phyloP scores from a whole-genome alignment of 805 yeast species.

The Ascoidea asiatica region DNA sequence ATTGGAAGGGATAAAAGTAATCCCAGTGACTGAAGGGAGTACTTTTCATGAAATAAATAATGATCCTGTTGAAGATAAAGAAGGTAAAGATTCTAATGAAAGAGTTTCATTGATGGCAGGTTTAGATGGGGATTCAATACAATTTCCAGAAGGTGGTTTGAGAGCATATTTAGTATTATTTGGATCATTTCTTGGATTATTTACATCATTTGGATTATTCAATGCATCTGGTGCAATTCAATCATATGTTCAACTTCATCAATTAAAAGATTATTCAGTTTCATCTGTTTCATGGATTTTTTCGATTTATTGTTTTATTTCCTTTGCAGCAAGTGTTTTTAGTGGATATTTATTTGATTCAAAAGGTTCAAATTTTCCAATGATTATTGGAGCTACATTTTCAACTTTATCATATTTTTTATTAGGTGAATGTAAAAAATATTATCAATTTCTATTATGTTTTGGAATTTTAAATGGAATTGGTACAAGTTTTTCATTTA shows the following conservation, averaged over 20 bases:
- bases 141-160: constrained; percentile 49
- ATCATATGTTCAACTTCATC: constrained; percentile 43
- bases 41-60: too few species aligned
- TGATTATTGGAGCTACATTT: constrained; percentile 29
- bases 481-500: constrained; percentile 46
- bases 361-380: constrained; percentile 36
- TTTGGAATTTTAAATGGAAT: constrained; percentile 43
- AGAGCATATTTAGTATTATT: constrained; percentile 41
- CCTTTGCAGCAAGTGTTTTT: constrained; percentile 38
- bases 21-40: too few species aligned
- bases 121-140: constrained; percentile 12
- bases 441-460: constrained; percentile 49
- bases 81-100: too few species aligned
- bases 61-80: too few species aligned
- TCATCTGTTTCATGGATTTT: constrained; percentile 56
- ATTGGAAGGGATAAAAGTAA: too few species aligned
- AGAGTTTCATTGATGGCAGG: too few species aligned
- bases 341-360: constrained; percentile 52
- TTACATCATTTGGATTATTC: constrained; percentile 39
- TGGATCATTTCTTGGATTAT: constrained; percentile 45
- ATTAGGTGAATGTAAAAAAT: constrained; percentile 35
- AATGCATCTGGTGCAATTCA: constrained; percentile 53
- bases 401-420: constrained; percentile 42
- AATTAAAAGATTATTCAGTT: constrained; percentile 32
- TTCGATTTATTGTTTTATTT: constrained; percentile 40